Base-by-base conservation (phyloP, 495 filamentous ascomycete species). In the Penicillium samsonianum region DNA sequence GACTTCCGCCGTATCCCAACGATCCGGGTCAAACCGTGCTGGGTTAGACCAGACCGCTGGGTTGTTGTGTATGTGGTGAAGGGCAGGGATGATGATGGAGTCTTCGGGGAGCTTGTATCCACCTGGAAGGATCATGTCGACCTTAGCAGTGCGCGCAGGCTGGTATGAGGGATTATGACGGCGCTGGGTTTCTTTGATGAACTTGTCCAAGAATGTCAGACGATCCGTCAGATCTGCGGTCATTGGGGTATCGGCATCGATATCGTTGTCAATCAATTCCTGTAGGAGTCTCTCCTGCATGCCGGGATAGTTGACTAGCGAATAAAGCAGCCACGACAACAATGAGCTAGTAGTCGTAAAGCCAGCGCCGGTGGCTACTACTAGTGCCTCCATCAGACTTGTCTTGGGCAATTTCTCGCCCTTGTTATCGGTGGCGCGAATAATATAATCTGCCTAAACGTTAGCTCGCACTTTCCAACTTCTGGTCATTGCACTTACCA, bases 181-280 rank as follows among this genome's bases (percentile, higher is more conserved):
- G 2, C 82, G 74, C 55, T 82, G 82, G 0, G 73, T 78, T 63
- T 85, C 83, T 65, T 86, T 83, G 72, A 86, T 70, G 61, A 75
- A 82, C 20, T 77, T 78, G 55, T 82, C 82, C n/a, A 82, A 71
- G 58, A 78, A 82, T 2, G 58, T 52, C 14, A 84, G 65, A 12
- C 53, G 53, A 19, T 77, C 70, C 0, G 74, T 69, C 1, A 73
- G 23, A 14, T 82, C 80, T 3, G 75, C 62, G 0, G 75, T 73
- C 19, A 71, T 60, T 16, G 68, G 53, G 0, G 70, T 80, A 11
- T 79, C 54, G 16, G 66, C 66, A 22, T 62, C 62, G 23, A 74
- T 62, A 22, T 67, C 80, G 56, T 81, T 55, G 65, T 84, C 79
- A 59, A 84, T 67, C 12, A 84, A 61, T 38, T 84, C 81, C 50